Evolutionary conservation across 2,329 filamentous ascomycete species (phyloP).

Genomic region (Xylaria multiplex): DNA sequence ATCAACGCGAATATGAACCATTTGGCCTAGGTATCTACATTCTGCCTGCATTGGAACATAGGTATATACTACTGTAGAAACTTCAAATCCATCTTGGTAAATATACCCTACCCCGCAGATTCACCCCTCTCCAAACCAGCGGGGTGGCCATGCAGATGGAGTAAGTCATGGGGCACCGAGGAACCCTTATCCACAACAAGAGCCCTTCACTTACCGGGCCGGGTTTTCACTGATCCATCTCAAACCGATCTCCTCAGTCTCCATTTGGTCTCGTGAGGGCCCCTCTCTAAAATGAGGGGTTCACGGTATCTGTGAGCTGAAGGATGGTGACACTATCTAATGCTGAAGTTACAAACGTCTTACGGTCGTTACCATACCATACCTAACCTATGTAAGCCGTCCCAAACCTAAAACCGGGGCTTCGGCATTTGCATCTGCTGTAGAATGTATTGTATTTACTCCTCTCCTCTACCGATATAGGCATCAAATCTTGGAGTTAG

Average conservation of each 20-base stretch:
- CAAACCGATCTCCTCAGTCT: neutral
- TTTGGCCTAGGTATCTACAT: too few species aligned
- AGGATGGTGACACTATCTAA: neutral
- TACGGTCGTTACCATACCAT: neutral
- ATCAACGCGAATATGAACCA: too few species aligned
- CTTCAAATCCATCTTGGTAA: too few species aligned
- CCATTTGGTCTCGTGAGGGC: neutral
- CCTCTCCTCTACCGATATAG: neutral
- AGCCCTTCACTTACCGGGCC: neutral
- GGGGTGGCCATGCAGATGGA: neutral
- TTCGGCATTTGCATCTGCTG: constrained; percentile 2
- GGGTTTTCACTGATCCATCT: neutral
- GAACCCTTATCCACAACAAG: constrained; percentile 6
- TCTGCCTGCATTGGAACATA: too few species aligned
- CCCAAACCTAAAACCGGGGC: neutral
- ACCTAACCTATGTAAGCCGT: neutral
- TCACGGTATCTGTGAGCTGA: neutral
- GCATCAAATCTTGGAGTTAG: neutral
- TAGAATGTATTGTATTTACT: constrained; percentile 6
- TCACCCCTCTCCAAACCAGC: constrained; percentile 6
- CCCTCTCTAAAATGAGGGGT: neutral
- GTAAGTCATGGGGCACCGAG: neutral
- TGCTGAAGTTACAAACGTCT: neutral
- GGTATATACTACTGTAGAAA: too few species aligned
- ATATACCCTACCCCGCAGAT: constrained; percentile 14